phyloP scores from a whole-genome alignment of 1,139 yeast species.

The Candida sojae region DNA sequence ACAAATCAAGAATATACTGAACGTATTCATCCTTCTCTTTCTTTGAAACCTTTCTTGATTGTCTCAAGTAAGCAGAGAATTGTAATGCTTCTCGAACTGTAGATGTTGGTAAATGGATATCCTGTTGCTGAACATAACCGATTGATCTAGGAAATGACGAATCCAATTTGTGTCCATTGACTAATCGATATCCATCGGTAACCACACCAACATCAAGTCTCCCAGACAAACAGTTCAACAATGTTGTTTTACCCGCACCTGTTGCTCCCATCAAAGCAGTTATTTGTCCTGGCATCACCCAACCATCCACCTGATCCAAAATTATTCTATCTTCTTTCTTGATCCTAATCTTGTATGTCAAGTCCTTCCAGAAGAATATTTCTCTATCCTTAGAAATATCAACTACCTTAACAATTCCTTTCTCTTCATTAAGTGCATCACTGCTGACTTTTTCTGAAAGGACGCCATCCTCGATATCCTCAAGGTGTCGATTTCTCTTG shows the following conservation, averaged over 20 bases:
- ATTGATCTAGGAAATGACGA: constrained; percentile 41
- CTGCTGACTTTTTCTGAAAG: constrained; percentile 2
- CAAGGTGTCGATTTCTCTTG: constrained; percentile 3
- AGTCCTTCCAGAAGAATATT: constrained; percentile 78
- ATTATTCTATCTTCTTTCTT: constrained; percentile 64
- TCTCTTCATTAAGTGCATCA: constrained; percentile 35
- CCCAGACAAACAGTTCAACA: constrained; percentile 34
- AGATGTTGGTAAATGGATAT: constrained; percentile 35
- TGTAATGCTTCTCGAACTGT: constrained; percentile 40
- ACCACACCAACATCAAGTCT: constrained; percentile 36
- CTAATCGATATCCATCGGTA: constrained; percentile 37
- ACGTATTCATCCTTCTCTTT: constrained; percentile 36
- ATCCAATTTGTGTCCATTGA: constrained; percentile 35
- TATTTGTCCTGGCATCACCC: constrained; percentile 38
- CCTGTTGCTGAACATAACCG: constrained; percentile 44
- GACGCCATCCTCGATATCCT: constrained; percentile 8
- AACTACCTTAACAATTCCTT: not conserved
- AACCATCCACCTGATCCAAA: constrained; percentile 72
- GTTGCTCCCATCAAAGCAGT: constrained; percentile 35
- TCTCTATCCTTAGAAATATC: constrained; percentile 23
- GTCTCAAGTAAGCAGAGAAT: constrained; percentile 39
- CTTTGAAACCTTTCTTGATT: constrained; percentile 27
- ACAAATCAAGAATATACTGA: constrained; percentile 34
- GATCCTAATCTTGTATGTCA: constrained; percentile 71
- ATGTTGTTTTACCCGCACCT: constrained; percentile 39